A percentile compares a stretch with the other conserved stretches of the same genome.
Evolutionary conservation across 108 stramenopile species (phyloP).

Genomic region (Pelagomonas calceolata): DNA sequence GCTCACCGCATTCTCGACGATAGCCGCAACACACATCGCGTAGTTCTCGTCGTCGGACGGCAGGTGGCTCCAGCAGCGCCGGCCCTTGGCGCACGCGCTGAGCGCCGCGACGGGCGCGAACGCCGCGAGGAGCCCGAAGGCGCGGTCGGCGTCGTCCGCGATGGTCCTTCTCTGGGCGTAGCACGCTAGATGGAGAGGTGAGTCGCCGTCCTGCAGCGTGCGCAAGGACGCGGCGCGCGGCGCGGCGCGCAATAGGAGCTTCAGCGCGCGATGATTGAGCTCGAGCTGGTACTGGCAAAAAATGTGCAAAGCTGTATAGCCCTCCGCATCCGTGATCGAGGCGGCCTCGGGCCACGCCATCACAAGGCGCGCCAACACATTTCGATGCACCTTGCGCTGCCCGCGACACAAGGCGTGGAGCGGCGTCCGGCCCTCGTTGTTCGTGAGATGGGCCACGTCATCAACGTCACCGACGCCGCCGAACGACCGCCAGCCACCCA

Average conservation of each 20-base stretch:
- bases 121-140: background rate
- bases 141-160: background rate
- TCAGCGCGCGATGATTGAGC: background rate
- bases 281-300: background rate
- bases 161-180: background rate
- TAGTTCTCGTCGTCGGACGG: background rate
- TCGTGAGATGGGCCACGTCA: background rate
- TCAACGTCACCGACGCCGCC: no score
- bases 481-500: background rate
- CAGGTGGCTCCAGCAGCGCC: background rate
- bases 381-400: background rate
- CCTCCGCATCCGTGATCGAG: background rate
- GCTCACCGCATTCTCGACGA: background rate
- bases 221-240: background rate
- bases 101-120: background rate
- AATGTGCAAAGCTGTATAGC: background rate
- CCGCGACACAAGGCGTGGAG: background rate
- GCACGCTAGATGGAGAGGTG: background rate
- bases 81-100: background rate
- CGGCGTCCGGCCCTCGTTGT: background rate
- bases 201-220: background rate
- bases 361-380: background rate
- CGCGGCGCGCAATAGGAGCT: background rate
- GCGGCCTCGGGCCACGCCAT: background rate
- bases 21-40: background rate